Evolutionary conservation across 148 eudicot genomes (phyloP).

Genomic region (Nepenthes mirabilis): DNA sequence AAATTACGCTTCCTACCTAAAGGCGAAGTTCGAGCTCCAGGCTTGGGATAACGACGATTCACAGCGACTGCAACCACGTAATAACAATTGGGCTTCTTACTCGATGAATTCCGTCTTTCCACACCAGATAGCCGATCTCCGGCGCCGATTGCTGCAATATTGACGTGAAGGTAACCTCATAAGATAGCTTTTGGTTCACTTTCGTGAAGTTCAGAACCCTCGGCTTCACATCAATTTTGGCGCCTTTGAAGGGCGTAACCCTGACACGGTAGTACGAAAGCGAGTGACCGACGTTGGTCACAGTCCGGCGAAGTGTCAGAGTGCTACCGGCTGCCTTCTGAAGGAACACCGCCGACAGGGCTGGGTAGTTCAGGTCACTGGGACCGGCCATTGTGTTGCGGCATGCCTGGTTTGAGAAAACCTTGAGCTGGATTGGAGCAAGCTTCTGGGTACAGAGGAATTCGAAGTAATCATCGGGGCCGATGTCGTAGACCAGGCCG

Average conservation of each 20-base stretch:
- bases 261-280: constrained; percentile 50
- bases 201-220: constrained; percentile 34
- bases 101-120: constrained; percentile 66
- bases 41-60: neutral
- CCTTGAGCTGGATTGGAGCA: constrained; percentile 36
- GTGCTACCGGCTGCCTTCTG: constrained; percentile 16
- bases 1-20: no score
- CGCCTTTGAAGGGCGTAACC: constrained; percentile 54
- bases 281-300: constrained; percentile 66
- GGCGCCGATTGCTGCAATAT: constrained; percentile 36
- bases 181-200: constrained; percentile 41
- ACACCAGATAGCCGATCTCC: constrained; percentile 52
- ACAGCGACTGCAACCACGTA: constrained; percentile 36
- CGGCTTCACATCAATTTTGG: constrained; percentile 48
- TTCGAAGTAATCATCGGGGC: constrained; percentile 61
- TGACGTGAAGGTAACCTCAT: constrained; percentile 42
- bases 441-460: constrained; percentile 64
- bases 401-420: constrained; percentile 53
- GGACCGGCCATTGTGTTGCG: constrained; percentile 17
- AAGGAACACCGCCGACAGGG: constrained; percentile 55
- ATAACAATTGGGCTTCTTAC: constrained; percentile 73
- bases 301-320: constrained; percentile 57
- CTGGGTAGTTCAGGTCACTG: constrained; percentile 83
- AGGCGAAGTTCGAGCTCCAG: no score
- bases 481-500: constrained; percentile 68